Evolutionary conservation across 2,329 filamentous ascomycete species (phyloP).

Genomic region (Fonsecaea monophora): DNA sequence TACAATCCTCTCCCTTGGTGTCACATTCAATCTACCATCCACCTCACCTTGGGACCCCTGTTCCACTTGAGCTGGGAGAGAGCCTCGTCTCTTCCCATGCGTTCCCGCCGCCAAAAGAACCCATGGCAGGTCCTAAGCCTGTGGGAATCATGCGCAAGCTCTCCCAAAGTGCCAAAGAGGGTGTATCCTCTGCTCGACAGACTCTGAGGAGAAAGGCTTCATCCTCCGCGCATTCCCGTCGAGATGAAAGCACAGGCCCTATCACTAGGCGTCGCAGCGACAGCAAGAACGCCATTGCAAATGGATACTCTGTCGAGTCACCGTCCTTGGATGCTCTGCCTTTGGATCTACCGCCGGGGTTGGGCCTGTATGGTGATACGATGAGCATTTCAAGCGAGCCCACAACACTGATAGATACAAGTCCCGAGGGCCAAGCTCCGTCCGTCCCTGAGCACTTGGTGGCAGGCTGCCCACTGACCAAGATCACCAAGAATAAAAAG

Average conservation of each 20-base stretch:
- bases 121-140: constrained; percentile 53
- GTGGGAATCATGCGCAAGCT: constrained; percentile 80
- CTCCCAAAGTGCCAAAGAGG: constrained; percentile 72
- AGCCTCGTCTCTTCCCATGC: constrained; percentile 61
- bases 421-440: constrained; percentile 59
- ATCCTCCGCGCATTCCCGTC: constrained; percentile 75
- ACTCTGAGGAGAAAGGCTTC: constrained; percentile 76
- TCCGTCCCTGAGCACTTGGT: constrained; percentile 78
- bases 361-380: constrained; percentile 47
- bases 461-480: constrained; percentile 77
- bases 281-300: constrained; percentile 73
- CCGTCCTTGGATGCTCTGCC: constrained; percentile 30
- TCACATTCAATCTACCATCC: constrained; percentile 25
- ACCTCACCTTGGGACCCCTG: constrained; percentile 52
- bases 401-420: constrained; percentile 44
- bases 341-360: constrained; percentile 28
- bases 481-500: constrained; percentile 83
- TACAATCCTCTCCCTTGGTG: constrained; percentile 39
- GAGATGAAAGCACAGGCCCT: constrained; percentile 88
- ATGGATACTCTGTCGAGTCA: constrained; percentile 20
- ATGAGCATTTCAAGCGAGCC: constrained; percentile 50
- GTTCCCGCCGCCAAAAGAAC: constrained; percentile 24
- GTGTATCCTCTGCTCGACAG: constrained; percentile 58
- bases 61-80: constrained; percentile 74
- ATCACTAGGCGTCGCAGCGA: constrained; percentile 87